phyloP scores from a whole-genome alignment of 1,284 basidiomycete genomes.

The Heterobasidion irregulare region DNA sequence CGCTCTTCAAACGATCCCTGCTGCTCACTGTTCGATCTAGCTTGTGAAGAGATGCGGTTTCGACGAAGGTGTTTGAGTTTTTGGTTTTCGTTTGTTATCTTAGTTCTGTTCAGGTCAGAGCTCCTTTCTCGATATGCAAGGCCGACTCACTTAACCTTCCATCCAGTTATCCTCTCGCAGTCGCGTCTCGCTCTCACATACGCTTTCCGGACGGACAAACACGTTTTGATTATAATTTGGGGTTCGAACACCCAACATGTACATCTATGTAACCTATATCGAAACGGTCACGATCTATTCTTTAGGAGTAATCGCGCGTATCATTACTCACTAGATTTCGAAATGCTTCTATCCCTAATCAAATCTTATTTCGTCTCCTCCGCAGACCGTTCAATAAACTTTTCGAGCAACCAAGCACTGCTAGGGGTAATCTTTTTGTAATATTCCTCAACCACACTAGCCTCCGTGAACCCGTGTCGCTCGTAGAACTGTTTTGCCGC shows the following conservation, averaged over 20 bases:
- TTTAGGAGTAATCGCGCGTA: not conserved
- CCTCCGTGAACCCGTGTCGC: conserved; percentile 64
- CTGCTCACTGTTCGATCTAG: conserved; percentile 26
- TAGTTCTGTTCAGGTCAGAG: not conserved
- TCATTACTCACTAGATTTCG: not conserved
- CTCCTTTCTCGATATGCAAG: not conserved
- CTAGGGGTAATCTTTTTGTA: conserved; percentile 77
- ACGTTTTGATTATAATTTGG: not conserved
- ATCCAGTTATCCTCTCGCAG: not conserved
- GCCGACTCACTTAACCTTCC: not conserved
- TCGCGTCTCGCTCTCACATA: not conserved
- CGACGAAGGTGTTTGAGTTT: conserved; percentile 42
- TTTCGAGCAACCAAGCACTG: conserved; percentile 76
- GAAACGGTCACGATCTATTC: not conserved
- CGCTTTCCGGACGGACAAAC: too few relatives aligned
- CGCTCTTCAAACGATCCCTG: not conserved
- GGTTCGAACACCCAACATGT: not conserved
- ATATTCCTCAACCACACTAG: conserved; percentile 57
- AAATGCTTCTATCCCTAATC: not conserved
- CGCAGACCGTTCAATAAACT: conserved; percentile 21
- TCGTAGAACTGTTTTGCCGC: conserved; percentile 74
- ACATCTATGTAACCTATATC: conserved; percentile 2
- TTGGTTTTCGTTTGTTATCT: not conserved
- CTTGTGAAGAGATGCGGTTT: conserved; percentile 72
- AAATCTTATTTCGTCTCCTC: not conserved